These are phyloP conservation scores for Quaeritorhiza haematococci DNA, from an alignment of 371 early-diverging fungal species.

Conservation along the genomic window DNA sequence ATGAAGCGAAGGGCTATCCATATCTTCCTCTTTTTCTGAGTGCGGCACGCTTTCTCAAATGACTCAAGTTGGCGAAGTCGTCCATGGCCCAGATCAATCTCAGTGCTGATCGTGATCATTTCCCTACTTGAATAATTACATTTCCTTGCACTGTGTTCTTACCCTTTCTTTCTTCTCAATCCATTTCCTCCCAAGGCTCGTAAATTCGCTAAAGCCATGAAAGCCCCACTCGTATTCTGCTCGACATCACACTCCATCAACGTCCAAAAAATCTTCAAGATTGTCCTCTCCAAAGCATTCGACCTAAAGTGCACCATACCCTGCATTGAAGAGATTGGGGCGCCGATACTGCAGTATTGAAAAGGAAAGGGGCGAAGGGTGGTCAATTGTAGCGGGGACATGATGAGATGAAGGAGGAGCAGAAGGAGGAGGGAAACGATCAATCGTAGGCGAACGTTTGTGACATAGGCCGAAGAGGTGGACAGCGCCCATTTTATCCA, in stretches of 20 bases:
- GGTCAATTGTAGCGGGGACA: neutral
- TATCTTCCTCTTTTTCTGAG: too few relatives aligned
- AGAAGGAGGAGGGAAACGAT: too few relatives aligned
- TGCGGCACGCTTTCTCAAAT: too few relatives aligned
- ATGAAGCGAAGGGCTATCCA: too few relatives aligned
- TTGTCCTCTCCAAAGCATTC: conserved; percentile 88
- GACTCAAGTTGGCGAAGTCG: too few relatives aligned
- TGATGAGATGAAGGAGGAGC: too few relatives aligned
- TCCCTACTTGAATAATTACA: conserved; percentile 3
- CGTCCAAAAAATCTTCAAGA: conserved; percentile 95
- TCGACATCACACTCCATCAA: conserved; percentile 91
- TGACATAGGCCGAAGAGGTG: too few relatives aligned
- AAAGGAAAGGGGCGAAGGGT: neutral
- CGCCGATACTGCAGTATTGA: conserved; percentile 81
- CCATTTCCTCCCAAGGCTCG: conserved; percentile 55
- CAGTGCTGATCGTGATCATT: conserved; percentile 1
- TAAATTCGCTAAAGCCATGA: conserved; percentile 88
- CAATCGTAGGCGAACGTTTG: too few relatives aligned
- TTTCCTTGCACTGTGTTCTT: neutral
- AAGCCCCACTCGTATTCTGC: conserved; percentile 90
- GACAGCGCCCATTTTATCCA: too few relatives aligned
- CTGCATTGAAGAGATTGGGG: conserved; percentile 84
- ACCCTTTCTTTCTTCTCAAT: conserved; percentile 2
- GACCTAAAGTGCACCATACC: conserved; percentile 89
- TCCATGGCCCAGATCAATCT: too few relatives aligned